These are phyloP conservation scores for Adansonia gregorii DNA, from an alignment of 441 rosid genomes.

Conservation along the genomic window DNA sequence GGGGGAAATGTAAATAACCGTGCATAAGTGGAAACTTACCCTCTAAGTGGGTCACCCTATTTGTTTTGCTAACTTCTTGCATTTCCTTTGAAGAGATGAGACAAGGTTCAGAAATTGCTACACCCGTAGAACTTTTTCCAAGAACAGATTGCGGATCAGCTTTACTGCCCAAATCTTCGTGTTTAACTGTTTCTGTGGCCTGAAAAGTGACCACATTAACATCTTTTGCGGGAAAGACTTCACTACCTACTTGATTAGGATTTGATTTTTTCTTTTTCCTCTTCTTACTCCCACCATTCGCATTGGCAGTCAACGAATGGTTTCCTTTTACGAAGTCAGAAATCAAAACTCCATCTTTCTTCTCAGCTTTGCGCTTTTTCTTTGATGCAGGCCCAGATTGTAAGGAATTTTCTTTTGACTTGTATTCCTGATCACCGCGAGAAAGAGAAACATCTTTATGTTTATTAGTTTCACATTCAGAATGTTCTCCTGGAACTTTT, in stretches of 20 bases:
- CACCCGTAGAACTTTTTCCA: background rate
- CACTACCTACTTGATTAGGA: slow-evolving; percentile 30
- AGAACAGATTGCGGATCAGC: slow-evolving; percentile 25
- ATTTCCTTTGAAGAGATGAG: slow-evolving; percentile 29
- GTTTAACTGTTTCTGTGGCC: slow-evolving; percentile 13
- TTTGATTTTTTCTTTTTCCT: slow-evolving; percentile 31
- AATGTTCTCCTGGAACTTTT: slow-evolving; percentile 27
- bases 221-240: slow-evolving; percentile 26
- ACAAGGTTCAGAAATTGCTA: slow-evolving; percentile 29
- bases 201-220: slow-evolving; percentile 18
- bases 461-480: slow-evolving; percentile 23
- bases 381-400: slow-evolving; percentile 30
- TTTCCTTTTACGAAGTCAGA: slow-evolving; percentile 29
- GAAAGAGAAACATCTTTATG: slow-evolving; percentile 17
- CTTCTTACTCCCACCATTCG: slow-evolving; percentile 31
- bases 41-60: slow-evolving; percentile 1
- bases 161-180: slow-evolving; percentile 28
- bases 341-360: slow-evolving; percentile 16
- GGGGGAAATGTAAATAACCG: background rate
- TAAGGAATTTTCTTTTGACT: slow-evolving; percentile 29
- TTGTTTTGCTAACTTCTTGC: slow-evolving; percentile 31
- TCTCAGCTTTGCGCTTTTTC: slow-evolving; percentile 32
- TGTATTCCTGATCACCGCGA: slow-evolving; percentile 11
- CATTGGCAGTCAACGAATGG: background rate
- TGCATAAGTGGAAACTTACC: slow-evolving; percentile 30